phyloP scores from a whole-genome alignment of 2,329 filamentous ascomycete genomes.

The Nothomitra cinnamomea region DNA sequence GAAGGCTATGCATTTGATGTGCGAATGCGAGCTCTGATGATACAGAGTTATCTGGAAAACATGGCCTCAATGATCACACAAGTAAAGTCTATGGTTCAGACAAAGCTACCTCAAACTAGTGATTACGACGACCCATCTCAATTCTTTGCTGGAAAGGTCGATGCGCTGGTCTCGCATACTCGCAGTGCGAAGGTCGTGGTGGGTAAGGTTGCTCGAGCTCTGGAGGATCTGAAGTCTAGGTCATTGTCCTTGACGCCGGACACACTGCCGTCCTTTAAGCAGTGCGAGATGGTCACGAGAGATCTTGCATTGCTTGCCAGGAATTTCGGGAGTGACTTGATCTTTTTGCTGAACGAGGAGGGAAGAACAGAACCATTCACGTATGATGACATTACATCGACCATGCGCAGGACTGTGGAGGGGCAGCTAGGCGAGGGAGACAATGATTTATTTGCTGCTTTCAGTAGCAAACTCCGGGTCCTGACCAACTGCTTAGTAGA shows the following conservation, averaged over 20 bases:
- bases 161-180: conserved; percentile 55
- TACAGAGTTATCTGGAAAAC: conserved; percentile 70
- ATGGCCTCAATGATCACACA: conserved; percentile 50
- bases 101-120: conserved; percentile 36
- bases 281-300: conserved; percentile 24
- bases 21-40: conserved; percentile 57
- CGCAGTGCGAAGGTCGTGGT: conserved; percentile 72
- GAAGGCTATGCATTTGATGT: conserved; percentile 63
- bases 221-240: conserved; percentile 61
- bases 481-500: conserved; percentile 52
- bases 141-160: conserved; percentile 53
- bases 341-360: conserved; percentile 52
- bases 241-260: conserved; percentile 57
- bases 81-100: conserved; percentile 48
- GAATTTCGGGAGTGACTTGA: conserved; percentile 48
- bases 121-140: conserved; percentile 52
- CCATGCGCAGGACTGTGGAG: conserved; percentile 40
- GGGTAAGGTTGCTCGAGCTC: conserved; percentile 56
- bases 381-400: conserved; percentile 46
- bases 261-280: conserved; percentile 50
- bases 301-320: conserved; percentile 34
- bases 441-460: conserved; percentile 51
- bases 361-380: conserved; percentile 45
- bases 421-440: conserved; percentile 38
- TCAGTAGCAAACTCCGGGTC: conserved; percentile 48